A percentile compares a stretch with the other conserved stretches of the same genome.
Conservation (phyloP, 1,284 basidiomycete species). For the Porogramme epimiltina region DNA sequence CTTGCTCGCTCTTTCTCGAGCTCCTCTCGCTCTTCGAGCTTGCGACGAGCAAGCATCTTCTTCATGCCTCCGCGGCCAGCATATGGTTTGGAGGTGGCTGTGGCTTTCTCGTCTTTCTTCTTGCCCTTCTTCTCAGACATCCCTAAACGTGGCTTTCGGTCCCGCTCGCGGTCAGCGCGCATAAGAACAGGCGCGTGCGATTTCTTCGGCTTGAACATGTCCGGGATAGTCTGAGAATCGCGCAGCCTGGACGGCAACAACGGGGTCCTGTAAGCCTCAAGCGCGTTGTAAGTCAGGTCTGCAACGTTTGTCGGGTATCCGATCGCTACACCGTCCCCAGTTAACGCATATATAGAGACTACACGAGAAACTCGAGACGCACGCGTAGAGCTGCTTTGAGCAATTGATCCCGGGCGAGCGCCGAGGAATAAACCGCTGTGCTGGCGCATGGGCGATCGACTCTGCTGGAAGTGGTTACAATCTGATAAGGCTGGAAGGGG, state of each 20-base stretch:
- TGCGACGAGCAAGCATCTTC: constrained; percentile 63
- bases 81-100: constrained; percentile 54
- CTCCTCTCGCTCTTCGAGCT: constrained; percentile 38
- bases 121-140: constrained; percentile 32
- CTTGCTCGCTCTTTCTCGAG: constrained; percentile 39
- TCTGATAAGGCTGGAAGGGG: background rate
- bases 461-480: constrained; percentile 21
- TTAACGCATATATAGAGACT: background rate
- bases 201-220: constrained; percentile 66
- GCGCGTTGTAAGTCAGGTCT: constrained; percentile 64
- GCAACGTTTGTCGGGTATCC: constrained; percentile 46
- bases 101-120: constrained; percentile 34
- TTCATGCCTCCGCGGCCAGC: constrained; percentile 75
- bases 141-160: constrained; percentile 38
- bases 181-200: constrained; percentile 57
- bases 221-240: constrained; percentile 50
- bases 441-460: constrained; percentile 45
- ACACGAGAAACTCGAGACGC: constrained; percentile 7
- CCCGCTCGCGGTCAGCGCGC: constrained; percentile 36
- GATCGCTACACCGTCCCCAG: background rate
- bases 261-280: constrained; percentile 77
- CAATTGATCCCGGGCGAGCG: constrained; percentile 24
- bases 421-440: constrained; percentile 53
- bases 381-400: constrained; percentile 24
- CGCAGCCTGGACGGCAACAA: constrained; percentile 69